Base-by-base conservation (phyloP, 2,329 filamentous ascomycete species). In the Leptographium radiaticola region DNA sequence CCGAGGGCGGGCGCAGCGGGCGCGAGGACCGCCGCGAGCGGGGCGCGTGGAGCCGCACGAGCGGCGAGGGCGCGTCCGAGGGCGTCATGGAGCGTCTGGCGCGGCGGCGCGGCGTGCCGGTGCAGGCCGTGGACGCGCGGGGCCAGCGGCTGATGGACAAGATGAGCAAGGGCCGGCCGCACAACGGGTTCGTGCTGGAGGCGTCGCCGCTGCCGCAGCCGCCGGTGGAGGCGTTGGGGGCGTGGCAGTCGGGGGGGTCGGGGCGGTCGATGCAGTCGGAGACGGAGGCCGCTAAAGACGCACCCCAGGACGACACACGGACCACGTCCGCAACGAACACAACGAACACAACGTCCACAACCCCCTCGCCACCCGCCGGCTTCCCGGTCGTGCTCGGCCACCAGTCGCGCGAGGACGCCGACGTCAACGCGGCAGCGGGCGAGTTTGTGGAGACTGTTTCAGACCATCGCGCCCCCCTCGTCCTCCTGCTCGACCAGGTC, bases 161-260 rank as follows among this genome's bases (percentile, higher is more conserved):
- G 68, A 87, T 94, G 80, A 87, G 86, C 59, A 78, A 75, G 54
- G 83, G 84, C 1, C 79, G 93, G 43, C 89, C 91, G 38, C 91
- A 98, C 69, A 96, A 97, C 64, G 90, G 91, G 48, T 84, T 85
- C 61, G 75, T 97, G 16, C 77, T 98, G 4, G 93, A 98, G 68
- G 82, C 86, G 15, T 95, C 89, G 0, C 87, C 87, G 1, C 69
- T 97, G 1, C 89, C 89, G 0, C 81, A 84, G 59, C 70, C 81
- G 2, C 88, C 86, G 0, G 71, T 91, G 45, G 74, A 71, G 34
- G 71, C 75, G 16, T 71, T 94, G 5, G 75, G 75, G 0, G 57
- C 67, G 2, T 65, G 71, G 18, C 2, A 16, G 68, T 64, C 58
- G 36, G 31, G 11, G 10, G 20, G 38, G 39, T n/a, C n/a, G n/a